Evolutionary conservation across 139 green algal species (phyloP).

Genomic region (Micractinium sp.): DNA sequence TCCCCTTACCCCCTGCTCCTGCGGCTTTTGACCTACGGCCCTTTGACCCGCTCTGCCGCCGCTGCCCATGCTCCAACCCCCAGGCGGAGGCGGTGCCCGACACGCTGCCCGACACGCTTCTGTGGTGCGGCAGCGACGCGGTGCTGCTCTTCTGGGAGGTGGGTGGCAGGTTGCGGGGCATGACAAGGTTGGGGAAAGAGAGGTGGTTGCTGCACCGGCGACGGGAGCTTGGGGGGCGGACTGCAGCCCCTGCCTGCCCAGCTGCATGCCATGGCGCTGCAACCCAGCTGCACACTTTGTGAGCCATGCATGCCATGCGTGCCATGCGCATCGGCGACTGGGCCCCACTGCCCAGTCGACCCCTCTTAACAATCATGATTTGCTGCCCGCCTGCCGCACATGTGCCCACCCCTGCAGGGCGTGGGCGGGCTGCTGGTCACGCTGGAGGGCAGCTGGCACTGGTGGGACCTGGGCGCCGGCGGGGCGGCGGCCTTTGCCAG

Average conservation of each 20-base stretch:
- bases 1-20: neutral
- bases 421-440: slow-evolving; percentile 53
- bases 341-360: too few species aligned
- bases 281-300: too few species aligned
- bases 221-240: neutral
- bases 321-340: too few species aligned
- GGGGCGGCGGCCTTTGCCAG: neutral
- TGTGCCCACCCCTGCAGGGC: neutral
- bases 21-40: too few species aligned
- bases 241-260: neutral
- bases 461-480: slow-evolving; percentile 25
- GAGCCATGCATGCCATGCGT: too few species aligned
- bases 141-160: slow-evolving; percentile 84
- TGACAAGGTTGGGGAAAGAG: neutral
- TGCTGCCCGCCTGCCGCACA: neutral
- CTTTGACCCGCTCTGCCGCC: neutral
- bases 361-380: too few species aligned
- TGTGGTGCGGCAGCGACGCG: slow-evolving; percentile 86
- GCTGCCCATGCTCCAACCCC: neutral
- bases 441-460: slow-evolving; percentile 28
- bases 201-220: neutral
- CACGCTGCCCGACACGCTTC: slow-evolving; percentile 61
- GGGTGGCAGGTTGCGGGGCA: neutral
- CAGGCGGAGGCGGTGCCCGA: slow-evolving; percentile 50
- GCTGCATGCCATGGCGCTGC: too few species aligned